Conservation (phyloP, 2,329 filamentous ascomycete genomes). For the Microdochium trichocladiopsis region DNA sequence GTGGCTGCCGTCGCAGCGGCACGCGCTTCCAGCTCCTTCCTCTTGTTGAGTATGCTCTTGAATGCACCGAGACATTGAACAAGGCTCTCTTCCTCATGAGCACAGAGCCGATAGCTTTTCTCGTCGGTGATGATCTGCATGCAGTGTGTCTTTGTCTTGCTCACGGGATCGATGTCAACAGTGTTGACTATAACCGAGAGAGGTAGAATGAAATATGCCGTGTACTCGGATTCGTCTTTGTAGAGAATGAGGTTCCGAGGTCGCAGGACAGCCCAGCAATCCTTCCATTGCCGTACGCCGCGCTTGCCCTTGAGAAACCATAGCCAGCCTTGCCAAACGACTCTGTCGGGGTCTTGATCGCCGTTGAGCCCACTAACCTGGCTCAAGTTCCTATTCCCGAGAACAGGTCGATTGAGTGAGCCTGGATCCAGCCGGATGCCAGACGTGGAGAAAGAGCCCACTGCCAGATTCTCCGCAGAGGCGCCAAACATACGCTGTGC, state of each 20-base stretch:
- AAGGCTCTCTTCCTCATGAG: constrained; percentile 72
- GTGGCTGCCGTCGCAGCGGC: constrained; percentile 22
- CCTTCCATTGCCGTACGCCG: constrained; percentile 88
- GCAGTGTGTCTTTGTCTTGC: constrained; percentile 76
- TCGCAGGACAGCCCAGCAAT: constrained; percentile 85
- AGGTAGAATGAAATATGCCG: constrained; percentile 73
- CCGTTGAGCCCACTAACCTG: constrained; percentile 52
- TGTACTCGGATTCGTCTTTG: constrained; percentile 88
- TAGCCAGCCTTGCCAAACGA: constrained; percentile 91
- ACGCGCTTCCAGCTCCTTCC: constrained; percentile 54
- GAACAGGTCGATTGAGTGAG: constrained; percentile 20
- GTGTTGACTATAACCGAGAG: constrained; percentile 78
- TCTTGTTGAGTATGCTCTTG: constrained; percentile 75
- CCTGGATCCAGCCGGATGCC: constrained; percentile 20
- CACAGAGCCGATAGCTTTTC: constrained; percentile 71
- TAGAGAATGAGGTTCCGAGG: constrained; percentile 82
- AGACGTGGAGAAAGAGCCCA: constrained; percentile 26
- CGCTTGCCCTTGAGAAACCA: constrained; percentile 76
- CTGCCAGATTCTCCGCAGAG: constrained; percentile 42
- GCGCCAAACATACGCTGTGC: constrained; percentile 38
- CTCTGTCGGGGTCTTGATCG: constrained; percentile 69
- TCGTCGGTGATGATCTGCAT: constrained; percentile 93
- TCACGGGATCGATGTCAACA: constrained; percentile 85
- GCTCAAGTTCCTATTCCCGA: constrained; percentile 47
- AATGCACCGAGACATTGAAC: constrained; percentile 83